These are phyloP conservation scores for Rhododendron mucronatum DNA, from an alignment of 148 eudicot species.

Conservation along the genomic window DNA sequence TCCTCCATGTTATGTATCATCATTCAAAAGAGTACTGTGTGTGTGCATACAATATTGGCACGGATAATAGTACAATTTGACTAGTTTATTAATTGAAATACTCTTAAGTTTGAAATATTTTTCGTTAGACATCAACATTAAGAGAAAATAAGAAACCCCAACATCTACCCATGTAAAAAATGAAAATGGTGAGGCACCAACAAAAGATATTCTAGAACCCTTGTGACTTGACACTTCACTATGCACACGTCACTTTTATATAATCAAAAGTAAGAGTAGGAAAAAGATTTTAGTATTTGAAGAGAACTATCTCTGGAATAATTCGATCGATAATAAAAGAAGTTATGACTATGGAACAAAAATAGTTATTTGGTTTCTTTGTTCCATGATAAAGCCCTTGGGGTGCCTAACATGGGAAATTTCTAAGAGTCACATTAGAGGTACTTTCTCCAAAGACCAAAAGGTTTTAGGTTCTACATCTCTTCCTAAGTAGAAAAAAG, in stretches of 20 bases:
- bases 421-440: neutral
- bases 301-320: neutral
- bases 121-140: neutral
- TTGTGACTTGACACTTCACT: neutral
- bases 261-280: neutral
- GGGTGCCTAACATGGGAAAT: neutral
- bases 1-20: neutral
- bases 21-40: neutral
- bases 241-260: neutral
- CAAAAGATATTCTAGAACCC: neutral
- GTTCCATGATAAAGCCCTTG: neutral
- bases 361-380: neutral
- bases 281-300: neutral
- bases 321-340: neutral
- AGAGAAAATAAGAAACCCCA: neutral
- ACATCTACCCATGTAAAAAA: neutral
- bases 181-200: neutral
- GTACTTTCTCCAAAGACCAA: neutral
- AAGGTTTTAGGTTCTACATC: neutral
- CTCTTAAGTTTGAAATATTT: neutral
- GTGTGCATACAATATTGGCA: neutral
- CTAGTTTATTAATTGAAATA: neutral
- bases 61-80: neutral
- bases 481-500: neutral
- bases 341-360: neutral